A percentile compares a stretch with the other conserved stretches of the same genome.
phyloP scores from a whole-genome alignment of 192 early-diverging fungal genomes.

The Backusella tuberculispora region DNA sequence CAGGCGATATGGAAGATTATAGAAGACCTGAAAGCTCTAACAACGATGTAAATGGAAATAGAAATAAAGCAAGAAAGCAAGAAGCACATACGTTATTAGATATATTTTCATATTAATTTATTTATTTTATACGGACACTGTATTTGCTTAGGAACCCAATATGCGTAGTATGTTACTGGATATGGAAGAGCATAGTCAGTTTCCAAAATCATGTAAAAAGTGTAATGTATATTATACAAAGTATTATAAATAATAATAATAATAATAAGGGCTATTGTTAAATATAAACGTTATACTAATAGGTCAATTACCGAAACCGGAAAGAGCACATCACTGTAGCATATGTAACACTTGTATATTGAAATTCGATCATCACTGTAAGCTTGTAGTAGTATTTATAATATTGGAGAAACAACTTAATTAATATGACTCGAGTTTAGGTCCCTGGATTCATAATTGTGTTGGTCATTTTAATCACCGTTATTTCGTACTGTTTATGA shows the following conservation, averaged over 20 bases:
- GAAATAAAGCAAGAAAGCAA: background rate
- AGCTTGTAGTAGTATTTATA: background rate
- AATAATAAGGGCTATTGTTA: background rate
- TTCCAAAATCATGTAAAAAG: conserved; percentile 43
- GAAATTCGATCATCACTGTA: conserved; percentile 72
- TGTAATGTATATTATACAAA: conserved; percentile 19
- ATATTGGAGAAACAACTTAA: background rate
- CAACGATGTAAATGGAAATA: background rate
- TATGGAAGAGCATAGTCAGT: conserved; percentile 51
- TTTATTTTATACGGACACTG: background rate
- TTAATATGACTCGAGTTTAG: conserved; percentile 13
- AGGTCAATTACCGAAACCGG: conserved; percentile 73
- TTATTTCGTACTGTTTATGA: conserved; percentile 74
- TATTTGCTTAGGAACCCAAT: conserved; percentile 33
- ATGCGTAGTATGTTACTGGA: conserved; percentile 50
- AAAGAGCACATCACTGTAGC: conserved; percentile 81
- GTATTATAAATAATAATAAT: background rate
- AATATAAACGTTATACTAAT: conserved; percentile 1
- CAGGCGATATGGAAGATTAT: conserved; percentile 39
- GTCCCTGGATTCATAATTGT: conserved; percentile 84
- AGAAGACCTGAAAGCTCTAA: background rate
- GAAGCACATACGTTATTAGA: background rate
- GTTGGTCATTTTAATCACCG: conserved; percentile 80
- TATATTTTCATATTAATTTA: background rate
- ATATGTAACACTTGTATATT: conserved; percentile 76